Evolutionary conservation across 768 basidiomycete genomes (phyloP), one percentile per base, ranked within the genome.

Genomic region (Tylopilus subfusipes): DNA sequence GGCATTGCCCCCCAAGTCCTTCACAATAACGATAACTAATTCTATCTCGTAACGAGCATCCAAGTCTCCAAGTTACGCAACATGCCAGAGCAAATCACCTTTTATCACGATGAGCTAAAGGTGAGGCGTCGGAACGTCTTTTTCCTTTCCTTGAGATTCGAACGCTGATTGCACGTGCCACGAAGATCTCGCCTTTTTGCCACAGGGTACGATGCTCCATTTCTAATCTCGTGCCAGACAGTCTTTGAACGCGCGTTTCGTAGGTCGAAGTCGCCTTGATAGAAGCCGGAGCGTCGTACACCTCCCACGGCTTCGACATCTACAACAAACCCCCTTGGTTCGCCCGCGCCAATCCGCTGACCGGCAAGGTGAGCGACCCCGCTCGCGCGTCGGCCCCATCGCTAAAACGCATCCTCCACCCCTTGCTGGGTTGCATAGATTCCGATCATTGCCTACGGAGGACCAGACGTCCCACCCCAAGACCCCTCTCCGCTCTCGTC

Each of bases 241-340:
- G 5, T 16, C 2, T 25, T 11, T 19, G 11, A 7, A 40, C n/a
- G 19, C 39, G 21, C 7, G n/a, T 19, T 19, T 11, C 10, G 16
- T 55, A 85, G 80, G 76, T 76, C 10, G 80, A 85, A 57, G 69
- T 88, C 19, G 83, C 84, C 0, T 73, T 88, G 18, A 69, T 76
- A 9, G 85, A 86, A 59, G 74, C 80, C 1, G 73, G 77, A 4
- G 72, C 78, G 14, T 57, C 75, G 1, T 82, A 73, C 64, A 81
- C 71, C 11, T 68, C 77, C 4, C 81, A 69, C 48, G 78, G 84
- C 58, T 76, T 88, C 43, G 81, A 86, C 53, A 68, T 87, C 16
- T 49, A 57, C 58, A 82, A 83, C 70, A 88, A 86, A 68, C 85
- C 85, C 1, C 78, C 77, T 50, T 86, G 85, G 85, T 86, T 84